A percentile compares a stretch with the other conserved stretches of the same genome.
Conservation (phyloP, 2,329 filamentous ascomycete genomes). For the Mollisia scopiformis region DNA sequence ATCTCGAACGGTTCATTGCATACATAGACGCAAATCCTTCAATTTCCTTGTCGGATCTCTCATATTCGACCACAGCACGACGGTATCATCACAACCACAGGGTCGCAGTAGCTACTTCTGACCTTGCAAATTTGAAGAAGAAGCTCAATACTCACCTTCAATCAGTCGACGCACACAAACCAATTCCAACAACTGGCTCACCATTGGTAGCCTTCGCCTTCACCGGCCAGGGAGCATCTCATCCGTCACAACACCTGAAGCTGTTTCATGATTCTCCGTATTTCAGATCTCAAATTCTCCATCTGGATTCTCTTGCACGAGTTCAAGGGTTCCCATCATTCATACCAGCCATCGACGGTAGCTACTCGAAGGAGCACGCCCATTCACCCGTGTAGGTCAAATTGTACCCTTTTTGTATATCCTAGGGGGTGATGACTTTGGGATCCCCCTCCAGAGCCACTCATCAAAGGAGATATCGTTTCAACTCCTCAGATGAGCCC, state of each 20-base stretch:
- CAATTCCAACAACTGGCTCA: not conserved
- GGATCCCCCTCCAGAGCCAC: too few species aligned
- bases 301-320: not conserved
- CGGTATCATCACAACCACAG: conserved; percentile 58
- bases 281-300: too few species aligned
- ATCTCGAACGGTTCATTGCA: conserved; percentile 34
- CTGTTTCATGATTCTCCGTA: too few species aligned
- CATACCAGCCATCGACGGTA: conserved; percentile 30
- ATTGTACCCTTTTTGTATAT: too few species aligned
- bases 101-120: conserved; percentile 47
- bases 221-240: conserved; percentile 54
- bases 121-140: conserved; percentile 50
- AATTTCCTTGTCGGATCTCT: conserved; percentile 12
- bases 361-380: conserved; percentile 18
- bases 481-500: too few species aligned
- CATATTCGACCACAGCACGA: conserved; percentile 39
- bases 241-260: too few species aligned
- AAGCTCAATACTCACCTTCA: conserved; percentile 20
- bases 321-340: not conserved
- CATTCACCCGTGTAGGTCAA: not conserved
- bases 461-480: too few species aligned
- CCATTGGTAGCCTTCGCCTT: conserved; percentile 34
- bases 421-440: too few species aligned
- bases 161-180: conserved; percentile 9
- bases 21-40: conserved; percentile 15